A percentile compares a stretch with the other conserved stretches of the same genome.
phyloP scores from a whole-genome alignment of 179 eudicot species.

The Silene coronaria region DNA sequence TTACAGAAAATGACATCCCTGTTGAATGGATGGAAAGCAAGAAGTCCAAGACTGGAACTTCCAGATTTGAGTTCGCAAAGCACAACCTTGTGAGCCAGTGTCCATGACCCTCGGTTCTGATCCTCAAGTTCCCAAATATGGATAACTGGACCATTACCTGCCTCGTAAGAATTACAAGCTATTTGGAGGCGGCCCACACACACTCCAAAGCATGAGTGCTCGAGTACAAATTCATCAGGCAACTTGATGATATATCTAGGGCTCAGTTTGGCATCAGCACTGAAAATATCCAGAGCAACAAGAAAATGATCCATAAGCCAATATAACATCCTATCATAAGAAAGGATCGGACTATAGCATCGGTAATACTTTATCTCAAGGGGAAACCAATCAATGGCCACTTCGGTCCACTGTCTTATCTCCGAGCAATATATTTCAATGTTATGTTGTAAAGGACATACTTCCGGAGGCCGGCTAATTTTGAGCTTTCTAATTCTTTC shows the following conservation, averaged over 20 bases:
- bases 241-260: background rate
- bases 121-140: conserved; percentile 16
- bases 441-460: background rate
- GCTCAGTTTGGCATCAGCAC: background rate
- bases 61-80: background rate
- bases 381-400: conserved; percentile 14
- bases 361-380: background rate
- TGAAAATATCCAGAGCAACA: conserved; percentile 14
- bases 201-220: background rate
- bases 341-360: background rate
- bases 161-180: background rate
- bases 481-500: background rate
- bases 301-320: conserved; percentile 12
- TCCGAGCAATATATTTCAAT: conserved; percentile 11
- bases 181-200: conserved; percentile 2
- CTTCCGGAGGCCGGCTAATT: background rate
- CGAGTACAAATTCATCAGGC: conserved; percentile 1
- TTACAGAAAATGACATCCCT: background rate
- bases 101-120: background rate
- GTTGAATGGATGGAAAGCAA: background rate
- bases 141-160: background rate
- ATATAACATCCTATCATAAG: conserved; percentile 10
- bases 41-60: background rate
- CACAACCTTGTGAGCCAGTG: conserved; percentile 8
- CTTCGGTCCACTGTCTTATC: conserved; percentile 10